Evolutionary conservation across 139 green algal species (phyloP).

Genomic region (Raphidocelis subcapitata): DNA sequence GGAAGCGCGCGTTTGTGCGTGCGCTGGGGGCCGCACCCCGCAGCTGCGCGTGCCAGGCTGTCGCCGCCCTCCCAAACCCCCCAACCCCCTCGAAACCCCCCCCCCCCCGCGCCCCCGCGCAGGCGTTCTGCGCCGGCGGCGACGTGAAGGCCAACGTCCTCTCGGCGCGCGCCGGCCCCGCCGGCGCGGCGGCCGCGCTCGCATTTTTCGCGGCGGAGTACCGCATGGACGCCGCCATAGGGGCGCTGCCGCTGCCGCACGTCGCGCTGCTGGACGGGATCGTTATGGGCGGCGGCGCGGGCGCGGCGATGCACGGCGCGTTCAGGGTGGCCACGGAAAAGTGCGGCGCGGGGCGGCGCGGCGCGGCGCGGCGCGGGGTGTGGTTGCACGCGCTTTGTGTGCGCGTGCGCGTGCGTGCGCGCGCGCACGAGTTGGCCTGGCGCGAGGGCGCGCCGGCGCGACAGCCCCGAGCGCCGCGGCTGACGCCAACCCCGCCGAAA

Average conservation of each 20-base stretch:
- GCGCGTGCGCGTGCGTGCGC: background rate
- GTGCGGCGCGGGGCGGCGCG: constrained; percentile 34
- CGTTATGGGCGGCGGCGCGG: constrained; percentile 90
- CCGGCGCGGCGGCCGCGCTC: constrained; percentile 4
- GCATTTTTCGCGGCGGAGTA: constrained; percentile 66
- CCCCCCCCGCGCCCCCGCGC: background rate
- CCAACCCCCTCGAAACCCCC: background rate
- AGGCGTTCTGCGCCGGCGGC: constrained; percentile 86
- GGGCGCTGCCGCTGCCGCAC: constrained; percentile 61
- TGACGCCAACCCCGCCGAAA: no score
- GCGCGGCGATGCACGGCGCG: constrained; percentile 81
- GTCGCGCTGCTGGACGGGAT: constrained; percentile 91
- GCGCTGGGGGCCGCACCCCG: background rate
- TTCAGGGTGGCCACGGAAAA: constrained; percentile 90
- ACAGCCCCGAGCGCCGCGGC: no score
- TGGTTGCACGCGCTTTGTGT: background rate
- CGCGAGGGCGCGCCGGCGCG: no score
- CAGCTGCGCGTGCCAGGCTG: background rate
- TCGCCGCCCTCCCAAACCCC: background rate
- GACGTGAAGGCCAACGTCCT: constrained; percentile 78
- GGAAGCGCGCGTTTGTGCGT: background rate
- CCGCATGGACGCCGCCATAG: constrained; percentile 46
- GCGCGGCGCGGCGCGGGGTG: background rate
- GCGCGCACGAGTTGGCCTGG: no score
- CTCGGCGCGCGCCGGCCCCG: constrained; percentile 19